Base-by-base conservation (phyloP, 371 early-diverging fungal species). In the Sporodiniella umbellata region DNA sequence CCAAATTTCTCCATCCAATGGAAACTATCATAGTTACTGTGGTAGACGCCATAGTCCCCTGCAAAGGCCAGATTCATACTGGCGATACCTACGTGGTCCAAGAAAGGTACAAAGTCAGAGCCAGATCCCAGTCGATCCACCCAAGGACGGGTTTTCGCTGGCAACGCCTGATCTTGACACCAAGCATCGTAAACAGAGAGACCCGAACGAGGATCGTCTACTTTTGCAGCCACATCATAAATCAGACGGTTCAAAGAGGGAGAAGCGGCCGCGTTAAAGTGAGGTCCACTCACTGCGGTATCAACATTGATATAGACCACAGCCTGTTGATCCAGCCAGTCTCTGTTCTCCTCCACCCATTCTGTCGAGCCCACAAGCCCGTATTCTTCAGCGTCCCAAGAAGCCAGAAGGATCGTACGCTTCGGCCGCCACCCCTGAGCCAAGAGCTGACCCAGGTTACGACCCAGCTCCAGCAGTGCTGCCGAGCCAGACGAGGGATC, bases 381-480 rank as follows among this genome's bases (percentile, higher is more conserved):
- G 58, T 85, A 85, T 58, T 83, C 86, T 46, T 83, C 84, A 12
- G 75, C 87, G 60, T 87, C 87, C 87, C 87, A 87, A 24, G 83
- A 82, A 15, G 83, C 84, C 17, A 87, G 49, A 4, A 84, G 51
- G 23, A 87, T 76, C 4, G 86, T 83, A 33, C 87, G 75, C 10
- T 75, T 67, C 1, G 87, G 87, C 14, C 74, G 66, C 87, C 87
- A 87, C 19, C 85, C 87, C 8, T 63, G 56, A 44, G 77, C 60
- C 8, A 75, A 47, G 43, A 87, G 58, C 40, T 75, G 55, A 22
- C 87, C 83, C 21, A 86, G 58, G 0, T 64, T 56, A 19, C 80
- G 77, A 17, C 72, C 83, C 3, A 78, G 54, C 58, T 87, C 87
- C 30, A 87, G 45, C 65, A 87, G 51, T 46, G 70, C 51, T 1